Conservation (phyloP, 257 asterid species). For the Solanum peruvianum region DNA sequence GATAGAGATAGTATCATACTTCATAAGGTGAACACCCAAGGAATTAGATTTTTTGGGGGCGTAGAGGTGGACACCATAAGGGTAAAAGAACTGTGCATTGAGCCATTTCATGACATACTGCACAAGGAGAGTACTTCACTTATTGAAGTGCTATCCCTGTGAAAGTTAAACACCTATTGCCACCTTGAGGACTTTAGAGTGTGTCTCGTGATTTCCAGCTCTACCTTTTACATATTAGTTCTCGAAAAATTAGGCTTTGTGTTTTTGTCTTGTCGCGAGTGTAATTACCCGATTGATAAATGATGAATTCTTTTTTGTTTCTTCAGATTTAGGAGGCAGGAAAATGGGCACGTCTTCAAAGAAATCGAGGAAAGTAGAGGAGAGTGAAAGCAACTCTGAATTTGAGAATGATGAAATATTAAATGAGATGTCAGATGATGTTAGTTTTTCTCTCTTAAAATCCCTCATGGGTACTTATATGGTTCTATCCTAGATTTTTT, state of each 20-base stretch:
- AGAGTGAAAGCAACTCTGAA: slow-evolving; percentile 41
- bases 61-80: neutral
- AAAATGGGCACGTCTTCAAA: slow-evolving; percentile 25
- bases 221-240: neutral
- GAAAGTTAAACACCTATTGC: neutral
- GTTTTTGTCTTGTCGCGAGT: neutral
- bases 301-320: neutral
- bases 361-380: slow-evolving; percentile 8
- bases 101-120: neutral
- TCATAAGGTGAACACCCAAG: neutral
- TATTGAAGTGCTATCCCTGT: neutral
- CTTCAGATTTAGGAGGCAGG: neutral
- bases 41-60: neutral
- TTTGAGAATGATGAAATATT: slow-evolving; percentile 19
- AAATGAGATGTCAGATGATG: slow-evolving; percentile 16
- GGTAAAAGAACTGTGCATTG: neutral
- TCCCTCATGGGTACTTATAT: neutral
- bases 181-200: neutral
- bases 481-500: neutral
- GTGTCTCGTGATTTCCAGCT: neutral
- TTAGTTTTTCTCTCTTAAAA: slow-evolving; percentile 8
- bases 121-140: neutral
- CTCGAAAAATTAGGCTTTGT: neutral
- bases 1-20: neutral
- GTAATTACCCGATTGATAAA: neutral